phyloP scores from a whole-genome alignment of 2,329 filamentous ascomycete species.

The Fusarium camptoceras region DNA sequence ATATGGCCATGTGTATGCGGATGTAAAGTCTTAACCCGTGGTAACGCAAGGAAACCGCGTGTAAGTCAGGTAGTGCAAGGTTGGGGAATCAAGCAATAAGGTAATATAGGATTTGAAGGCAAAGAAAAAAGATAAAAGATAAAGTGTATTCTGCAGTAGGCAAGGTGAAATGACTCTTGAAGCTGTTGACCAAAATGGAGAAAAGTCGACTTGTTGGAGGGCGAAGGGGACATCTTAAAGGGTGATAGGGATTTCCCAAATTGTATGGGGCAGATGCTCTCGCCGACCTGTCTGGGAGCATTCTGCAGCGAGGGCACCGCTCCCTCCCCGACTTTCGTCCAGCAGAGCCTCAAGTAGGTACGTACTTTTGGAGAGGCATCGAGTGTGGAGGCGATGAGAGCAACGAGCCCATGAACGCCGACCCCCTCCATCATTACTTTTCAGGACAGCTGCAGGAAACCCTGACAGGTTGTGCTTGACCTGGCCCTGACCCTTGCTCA shows the following conservation, averaged over 20 bases:
- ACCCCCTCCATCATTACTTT: slow-evolving; percentile 22
- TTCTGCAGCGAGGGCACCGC: slow-evolving; percentile 9
- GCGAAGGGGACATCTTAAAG: slow-evolving; percentile 33
- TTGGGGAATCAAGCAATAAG: background rate
- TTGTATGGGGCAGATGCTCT: slow-evolving; percentile 10
- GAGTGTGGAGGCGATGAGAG: slow-evolving; percentile 15
- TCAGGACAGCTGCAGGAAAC: slow-evolving; percentile 21
- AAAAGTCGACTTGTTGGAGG: slow-evolving; percentile 19
- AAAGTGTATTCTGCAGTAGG: background rate
- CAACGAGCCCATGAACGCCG: slow-evolving; percentile 5
- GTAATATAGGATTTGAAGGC: background rate
- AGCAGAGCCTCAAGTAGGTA: slow-evolving; percentile 30
- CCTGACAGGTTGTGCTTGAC: background rate
- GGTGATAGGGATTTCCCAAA: slow-evolving; percentile 13
- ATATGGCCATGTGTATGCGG: slow-evolving; percentile 1
- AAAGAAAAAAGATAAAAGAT: background rate
- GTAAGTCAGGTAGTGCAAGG: slow-evolving; percentile 25
- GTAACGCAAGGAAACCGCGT: slow-evolving; percentile 21
- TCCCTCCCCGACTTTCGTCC: slow-evolving; percentile 14
- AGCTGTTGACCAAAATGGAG: background rate
- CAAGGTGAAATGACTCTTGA: background rate
- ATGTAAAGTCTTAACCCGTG: background rate
- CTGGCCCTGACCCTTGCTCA: slow-evolving; percentile 7
- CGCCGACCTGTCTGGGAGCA: background rate
- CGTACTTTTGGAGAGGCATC: slow-evolving; percentile 22